Base-by-base conservation (phyloP, 495 filamentous ascomycete genomes). In the Aspergillus leporis region DNA sequence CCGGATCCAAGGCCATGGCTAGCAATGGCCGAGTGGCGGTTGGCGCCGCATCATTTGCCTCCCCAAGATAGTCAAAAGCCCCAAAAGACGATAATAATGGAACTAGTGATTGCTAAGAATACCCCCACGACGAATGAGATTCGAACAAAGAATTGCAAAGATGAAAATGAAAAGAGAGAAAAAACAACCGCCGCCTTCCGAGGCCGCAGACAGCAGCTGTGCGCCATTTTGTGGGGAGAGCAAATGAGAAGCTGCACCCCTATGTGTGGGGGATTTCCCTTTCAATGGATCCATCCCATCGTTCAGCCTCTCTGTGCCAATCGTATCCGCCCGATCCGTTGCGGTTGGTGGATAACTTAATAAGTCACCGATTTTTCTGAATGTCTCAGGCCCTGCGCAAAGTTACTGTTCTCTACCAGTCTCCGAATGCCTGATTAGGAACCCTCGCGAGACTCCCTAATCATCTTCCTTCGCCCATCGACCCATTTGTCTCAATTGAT, bases 231-330 rank as follows among this genome's bases (percentile, higher is more conserved):
- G 64, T 63, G 64, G 64, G 46, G 64, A 62, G 58, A 55, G 60
- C 57, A 59, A 51, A 59, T 53, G 58, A 58, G 13, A 38, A 57
- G 32, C 28, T 22, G 13, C 30, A 19, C 13, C 45, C 40, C 22
- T 57, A 61, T 47, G 55, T 63, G 64, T 66, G 64, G 64, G 64
- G 64, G 64, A 63, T 66, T 66, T 66, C 56, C 64, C 55, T 43
- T 43, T 14, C 16, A 43, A 43, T 62, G 58, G 64, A 56, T 56
- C 63, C 63, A 41, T 47, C 40, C 16, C 16, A 28, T 28, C 25
- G 25, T 28, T 28, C 25, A 28, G 25, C 25, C 28, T 18, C 30
- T 41, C 14, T 47, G 45, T 49, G 55, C 62, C 62, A 64, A 59
- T 60, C 45, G 49, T 18, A 49, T 49, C 55, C 55, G 32, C 43